Evolutionary conservation across 2,329 filamentous ascomycete species (phyloP), one percentile per base, ranked within the genome.

Genomic region (Chaetomium globosum): DNA sequence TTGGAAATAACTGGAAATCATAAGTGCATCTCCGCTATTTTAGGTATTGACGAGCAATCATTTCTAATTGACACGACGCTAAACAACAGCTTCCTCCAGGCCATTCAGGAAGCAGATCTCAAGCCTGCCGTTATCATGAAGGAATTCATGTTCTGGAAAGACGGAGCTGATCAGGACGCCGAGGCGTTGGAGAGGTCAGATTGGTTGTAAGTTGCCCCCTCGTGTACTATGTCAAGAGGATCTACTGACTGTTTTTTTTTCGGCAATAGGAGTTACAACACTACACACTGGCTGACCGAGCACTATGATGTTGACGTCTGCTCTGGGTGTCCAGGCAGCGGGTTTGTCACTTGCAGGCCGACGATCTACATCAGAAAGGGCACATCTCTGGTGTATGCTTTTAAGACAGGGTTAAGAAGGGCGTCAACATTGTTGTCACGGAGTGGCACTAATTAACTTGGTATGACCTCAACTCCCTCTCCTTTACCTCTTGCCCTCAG

Each of bases 351-450:
- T 8, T 67, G 62, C 52, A 49, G 53, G 21, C 65, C 67, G 31
- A 67, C 60, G 3, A 65, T 68, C 36, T 68, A 68, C 53, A 54
- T 68, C 57, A 48, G 28, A 43, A 68, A 64, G 26, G n/a, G 48
- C 8, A 13, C 6, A n/a, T 36, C 61, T 2, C 23, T 64, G 26
- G 26, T 12, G 10, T 48, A 59, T 16, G n/a, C 2, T 7, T 3
- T 64, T 9, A 60, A 39, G 43, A 53, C 16, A 1, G 5, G 21
- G 26, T 46, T 30, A 5, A 16, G 3, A 43, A 43, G 39, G 16
- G 39, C 28, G 19, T 49, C 61, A 3, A 59, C 5, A 9, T 23
- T 59, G 56, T 8, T 49, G 2, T 16, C 28, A 2, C 33, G 54
- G 31, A 16, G 12, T 21, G 7, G 33, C 28, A 13, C 26, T 3